Evolutionary conservation across 495 filamentous ascomycete genomes (phyloP).

Genomic region (Aspergillus steynii): DNA sequence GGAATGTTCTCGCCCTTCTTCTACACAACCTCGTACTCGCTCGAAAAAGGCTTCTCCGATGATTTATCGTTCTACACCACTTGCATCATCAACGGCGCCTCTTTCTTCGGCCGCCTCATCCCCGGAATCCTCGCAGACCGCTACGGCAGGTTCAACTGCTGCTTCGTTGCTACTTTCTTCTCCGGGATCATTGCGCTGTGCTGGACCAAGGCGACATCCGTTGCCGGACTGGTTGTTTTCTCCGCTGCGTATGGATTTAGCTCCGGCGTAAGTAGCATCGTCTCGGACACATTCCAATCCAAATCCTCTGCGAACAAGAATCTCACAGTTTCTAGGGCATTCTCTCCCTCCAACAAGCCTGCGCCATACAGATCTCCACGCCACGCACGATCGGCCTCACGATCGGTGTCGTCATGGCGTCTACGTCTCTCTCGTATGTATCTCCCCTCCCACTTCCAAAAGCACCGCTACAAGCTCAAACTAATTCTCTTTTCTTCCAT

Average conservation of each 20-base stretch:
- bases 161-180: slow-evolving; percentile 56
- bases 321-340: slow-evolving; percentile 31
- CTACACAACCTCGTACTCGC: slow-evolving; percentile 40
- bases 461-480: not conserved
- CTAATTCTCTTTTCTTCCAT: not conserved
- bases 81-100: slow-evolving; percentile 49
- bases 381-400: slow-evolving; percentile 31
- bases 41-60: slow-evolving; percentile 33
- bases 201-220: slow-evolving; percentile 38
- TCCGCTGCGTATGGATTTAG: slow-evolving; percentile 40
- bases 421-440: slow-evolving; percentile 39
- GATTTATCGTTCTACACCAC: slow-evolving; percentile 44
- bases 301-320: not conserved
- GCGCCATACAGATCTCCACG: slow-evolving; percentile 38
- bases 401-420: slow-evolving; percentile 34
- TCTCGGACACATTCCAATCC: not conserved
- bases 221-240: slow-evolving; percentile 37
- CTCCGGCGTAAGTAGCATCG: slow-evolving; percentile 33
- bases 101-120: slow-evolving; percentile 41
- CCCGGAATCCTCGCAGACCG: slow-evolving; percentile 65
- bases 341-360: slow-evolving; percentile 42
- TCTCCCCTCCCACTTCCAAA: not conserved
- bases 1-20: slow-evolving; percentile 52
- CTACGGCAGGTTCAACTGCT: slow-evolving; percentile 69
- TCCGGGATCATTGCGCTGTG: slow-evolving; percentile 52